phyloP scores from a whole-genome alignment of 768 basidiomycete genomes.

The Rubroboletus pulcherrimus region DNA sequence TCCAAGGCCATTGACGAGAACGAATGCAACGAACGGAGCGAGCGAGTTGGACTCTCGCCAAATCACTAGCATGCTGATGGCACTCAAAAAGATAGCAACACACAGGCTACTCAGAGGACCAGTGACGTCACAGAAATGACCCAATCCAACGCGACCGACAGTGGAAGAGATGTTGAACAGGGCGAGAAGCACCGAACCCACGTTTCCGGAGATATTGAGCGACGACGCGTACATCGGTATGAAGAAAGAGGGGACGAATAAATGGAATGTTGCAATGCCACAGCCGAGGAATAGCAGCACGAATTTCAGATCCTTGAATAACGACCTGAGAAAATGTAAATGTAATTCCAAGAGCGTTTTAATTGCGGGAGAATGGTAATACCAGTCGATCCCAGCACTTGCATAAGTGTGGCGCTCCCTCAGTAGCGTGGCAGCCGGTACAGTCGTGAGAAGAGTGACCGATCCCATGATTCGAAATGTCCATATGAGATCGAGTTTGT shows the following conservation, averaged over 20 bases:
- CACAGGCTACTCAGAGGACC: background rate
- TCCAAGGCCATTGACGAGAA: constrained; percentile 27
- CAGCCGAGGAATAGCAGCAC: constrained; percentile 30
- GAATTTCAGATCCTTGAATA: constrained; percentile 3
- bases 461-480: constrained; percentile 32
- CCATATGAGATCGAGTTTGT: constrained; percentile 28
- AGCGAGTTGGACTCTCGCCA: background rate
- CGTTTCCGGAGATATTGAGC: background rate
- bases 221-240: constrained; percentile 29
- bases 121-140: background rate
- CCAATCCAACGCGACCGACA: background rate
- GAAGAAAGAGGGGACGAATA: constrained; percentile 34
- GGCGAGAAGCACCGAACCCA: background rate
- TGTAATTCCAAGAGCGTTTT: background rate
- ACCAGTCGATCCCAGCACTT: constrained; percentile 24
- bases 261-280: constrained; percentile 34
- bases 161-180: background rate
- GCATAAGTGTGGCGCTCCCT: constrained; percentile 20
- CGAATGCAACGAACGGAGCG: constrained; percentile 21
- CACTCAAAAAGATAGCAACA: background rate
- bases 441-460: constrained; percentile 21
- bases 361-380: background rate
- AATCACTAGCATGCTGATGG: background rate
- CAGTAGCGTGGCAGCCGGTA: constrained; percentile 29
- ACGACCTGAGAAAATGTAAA: constrained; percentile 14